Evolutionary conservation across 805 yeast genomes (phyloP).

Genomic region (Candida sithepensis): DNA sequence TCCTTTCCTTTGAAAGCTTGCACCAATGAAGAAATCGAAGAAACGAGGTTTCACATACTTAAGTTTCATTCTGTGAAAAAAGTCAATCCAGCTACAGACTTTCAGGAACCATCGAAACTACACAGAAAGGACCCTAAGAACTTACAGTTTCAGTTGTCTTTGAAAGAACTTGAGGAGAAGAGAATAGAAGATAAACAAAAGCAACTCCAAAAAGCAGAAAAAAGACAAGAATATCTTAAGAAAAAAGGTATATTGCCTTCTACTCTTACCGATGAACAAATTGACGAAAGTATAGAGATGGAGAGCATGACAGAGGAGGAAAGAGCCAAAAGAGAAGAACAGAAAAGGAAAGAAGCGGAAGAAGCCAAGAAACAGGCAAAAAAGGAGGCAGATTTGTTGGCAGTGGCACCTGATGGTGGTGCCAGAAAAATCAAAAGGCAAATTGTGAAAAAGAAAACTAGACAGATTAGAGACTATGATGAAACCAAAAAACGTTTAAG

Average conservation of each 20-base stretch:
- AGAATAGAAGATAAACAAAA: conserved; percentile 44
- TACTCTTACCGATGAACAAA: conserved; percentile 20
- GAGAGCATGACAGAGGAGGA: conserved; percentile 38
- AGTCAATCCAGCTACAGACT: conserved; percentile 68
- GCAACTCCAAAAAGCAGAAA: conserved; percentile 38
- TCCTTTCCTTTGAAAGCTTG: conserved; percentile 69
- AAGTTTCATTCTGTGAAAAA: conserved; percentile 71
- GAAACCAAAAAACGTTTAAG: conserved; percentile 80
- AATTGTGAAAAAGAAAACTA: conserved; percentile 70
- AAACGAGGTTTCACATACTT: conserved; percentile 73
- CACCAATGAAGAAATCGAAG: conserved; percentile 64
- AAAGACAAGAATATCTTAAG: conserved; percentile 32
- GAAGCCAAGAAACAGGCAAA: conserved; percentile 33
- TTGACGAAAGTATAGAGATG: conserved; percentile 28
- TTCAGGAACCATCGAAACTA: conserved; percentile 78
- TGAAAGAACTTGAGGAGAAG: conserved; percentile 70
- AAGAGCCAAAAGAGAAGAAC: conserved; percentile 31
- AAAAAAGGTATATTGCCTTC: conserved; percentile 15
- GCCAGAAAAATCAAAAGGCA: conserved; percentile 64
- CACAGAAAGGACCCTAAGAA: conserved; percentile 94
- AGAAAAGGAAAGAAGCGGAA: conserved; percentile 24
- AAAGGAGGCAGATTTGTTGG: conserved; percentile 48
- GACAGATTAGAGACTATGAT: conserved; percentile 76
- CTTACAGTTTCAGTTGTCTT: conserved; percentile 78
- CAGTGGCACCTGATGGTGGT: conserved; percentile 90